Percentiles rank a stretch among this genome's conserved stretches.
Evolutionary conservation across 2,329 filamentous ascomycete genomes (phyloP).

Genomic region (Fusarium proliferatum): DNA sequence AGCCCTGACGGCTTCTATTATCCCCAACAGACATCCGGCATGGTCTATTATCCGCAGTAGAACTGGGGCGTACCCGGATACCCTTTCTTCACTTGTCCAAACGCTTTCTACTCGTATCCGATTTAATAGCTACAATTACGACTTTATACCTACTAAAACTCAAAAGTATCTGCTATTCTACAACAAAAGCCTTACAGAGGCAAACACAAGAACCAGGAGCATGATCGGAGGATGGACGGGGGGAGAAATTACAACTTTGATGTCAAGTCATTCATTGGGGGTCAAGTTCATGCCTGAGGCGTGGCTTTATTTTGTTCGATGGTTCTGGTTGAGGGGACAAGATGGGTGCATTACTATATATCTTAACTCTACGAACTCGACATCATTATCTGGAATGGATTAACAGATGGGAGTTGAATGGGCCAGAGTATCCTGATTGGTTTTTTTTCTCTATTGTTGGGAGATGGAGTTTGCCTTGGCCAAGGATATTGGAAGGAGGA

Average conservation of each 20-base stretch:
- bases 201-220: conserved; percentile 3
- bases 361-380: conserved; percentile 24
- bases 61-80: conserved; percentile 40
- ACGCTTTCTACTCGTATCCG: conserved; percentile 43
- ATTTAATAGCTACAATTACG: conserved; percentile 49
- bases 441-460: conserved; percentile 31
- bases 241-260: background rate
- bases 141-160: conserved; percentile 44
- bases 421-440: conserved; percentile 32
- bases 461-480: conserved; percentile 27
- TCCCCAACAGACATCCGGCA: conserved; percentile 64
- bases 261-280: conserved; percentile 9
- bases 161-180: conserved; percentile 39
- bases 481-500: conserved; percentile 4
- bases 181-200: conserved; percentile 27
- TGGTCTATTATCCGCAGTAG: conserved; percentile 73
- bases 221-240: background rate
- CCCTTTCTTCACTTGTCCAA: conserved; percentile 38
- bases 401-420: conserved; percentile 30
- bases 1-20: conserved; percentile 78
- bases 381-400: conserved; percentile 38
- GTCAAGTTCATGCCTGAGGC: background rate
- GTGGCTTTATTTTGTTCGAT: conserved; percentile 26
- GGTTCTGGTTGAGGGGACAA: conserved; percentile 10
- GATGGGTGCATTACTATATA: conserved; percentile 31